Conservation (phyloP, 164 flowering plant genomes). For the Tetrastigma voinierianum region DNA sequence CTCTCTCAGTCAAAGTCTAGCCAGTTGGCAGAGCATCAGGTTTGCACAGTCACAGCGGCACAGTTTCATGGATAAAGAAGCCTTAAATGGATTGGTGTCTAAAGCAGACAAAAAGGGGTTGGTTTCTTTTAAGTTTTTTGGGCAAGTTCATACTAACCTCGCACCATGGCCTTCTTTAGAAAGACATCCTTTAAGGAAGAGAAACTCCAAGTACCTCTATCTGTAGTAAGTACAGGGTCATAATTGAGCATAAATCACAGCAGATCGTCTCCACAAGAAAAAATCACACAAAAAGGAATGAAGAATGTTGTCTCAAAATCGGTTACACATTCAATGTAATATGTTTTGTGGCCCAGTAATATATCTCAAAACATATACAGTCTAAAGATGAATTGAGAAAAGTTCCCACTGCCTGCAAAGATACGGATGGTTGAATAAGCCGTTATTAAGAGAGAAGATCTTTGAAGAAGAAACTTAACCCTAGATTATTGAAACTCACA, state of each 20-base stretch:
- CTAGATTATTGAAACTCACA: too few species aligned
- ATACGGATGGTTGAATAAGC: too few species aligned
- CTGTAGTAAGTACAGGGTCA: slow-evolving; percentile 19
- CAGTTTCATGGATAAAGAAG: slow-evolving; percentile 34
- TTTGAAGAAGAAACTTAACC: too few species aligned
- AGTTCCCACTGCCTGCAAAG: too few species aligned
- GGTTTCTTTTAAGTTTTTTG: slow-evolving; percentile 25
- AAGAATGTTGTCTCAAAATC: too few species aligned
- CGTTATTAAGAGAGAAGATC: too few species aligned
- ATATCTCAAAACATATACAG: background rate
- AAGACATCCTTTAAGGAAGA: slow-evolving; percentile 78
- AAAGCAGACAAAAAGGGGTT: slow-evolving; percentile 40
- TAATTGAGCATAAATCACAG: slow-evolving; percentile 3
- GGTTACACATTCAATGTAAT: too few species aligned
- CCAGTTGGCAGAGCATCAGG: slow-evolving; percentile 31
- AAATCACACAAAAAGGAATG: background rate
- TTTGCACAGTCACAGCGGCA: slow-evolving; percentile 28
- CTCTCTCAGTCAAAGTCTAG: slow-evolving; percentile 71
- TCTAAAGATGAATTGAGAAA: background rate
- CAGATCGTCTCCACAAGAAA: background rate
- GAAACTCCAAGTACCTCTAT: slow-evolving; percentile 71
- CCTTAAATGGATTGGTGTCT: slow-evolving; percentile 43
- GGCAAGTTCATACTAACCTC: slow-evolving; percentile 36
- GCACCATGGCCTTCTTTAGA: slow-evolving; percentile 45
- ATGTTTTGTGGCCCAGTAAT: background rate